Percentiles rank a stretch among this genome's conserved stretches.
phyloP scores from a whole-genome alignment of 176 grass and related monocot species.

The Tillandsia fasciculata region DNA sequence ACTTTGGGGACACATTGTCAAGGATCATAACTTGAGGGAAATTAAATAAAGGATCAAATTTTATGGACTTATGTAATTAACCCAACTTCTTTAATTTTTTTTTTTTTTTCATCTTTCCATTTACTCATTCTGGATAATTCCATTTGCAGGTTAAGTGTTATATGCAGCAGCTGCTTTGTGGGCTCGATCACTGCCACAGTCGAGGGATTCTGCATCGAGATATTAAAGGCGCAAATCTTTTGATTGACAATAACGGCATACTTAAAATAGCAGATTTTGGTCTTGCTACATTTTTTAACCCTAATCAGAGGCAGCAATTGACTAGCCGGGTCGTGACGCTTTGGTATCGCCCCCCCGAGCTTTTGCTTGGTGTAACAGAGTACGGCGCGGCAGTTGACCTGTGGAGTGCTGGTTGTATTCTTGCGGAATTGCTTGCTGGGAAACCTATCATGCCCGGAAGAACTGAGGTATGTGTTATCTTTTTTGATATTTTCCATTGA shows the following conservation, averaged over 20 bases:
- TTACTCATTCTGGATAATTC: slow-evolving; percentile 23
- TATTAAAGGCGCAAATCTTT: slow-evolving; percentile 95
- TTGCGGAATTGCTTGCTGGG: slow-evolving; percentile 83
- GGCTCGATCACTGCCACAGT: slow-evolving; percentile 83
- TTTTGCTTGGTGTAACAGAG: slow-evolving; percentile 84
- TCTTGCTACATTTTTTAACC: slow-evolving; percentile 90
- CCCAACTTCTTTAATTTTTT: background rate
- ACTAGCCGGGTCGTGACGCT: slow-evolving; percentile 94
- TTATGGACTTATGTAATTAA: too few relatives aligned
- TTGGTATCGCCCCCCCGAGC: slow-evolving; percentile 96
- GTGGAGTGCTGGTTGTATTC: slow-evolving; percentile 97
- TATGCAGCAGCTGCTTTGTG: slow-evolving; percentile 83
- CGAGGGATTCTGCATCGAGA: slow-evolving; percentile 90
- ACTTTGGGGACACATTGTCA: too few relatives aligned
- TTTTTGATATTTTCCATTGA: background rate
- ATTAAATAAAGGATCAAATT: too few relatives aligned
- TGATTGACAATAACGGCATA: slow-evolving; percentile 81
- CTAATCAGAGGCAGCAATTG: slow-evolving; percentile 76
- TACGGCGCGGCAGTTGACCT: slow-evolving; percentile 85
- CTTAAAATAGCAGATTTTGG: slow-evolving; percentile 99
- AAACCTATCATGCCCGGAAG: slow-evolving; percentile 99
- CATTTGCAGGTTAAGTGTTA: slow-evolving; percentile 96
- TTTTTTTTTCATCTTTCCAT: slow-evolving; percentile 1
- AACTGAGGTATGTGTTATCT: slow-evolving; percentile 64
- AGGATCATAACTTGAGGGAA: too few relatives aligned